A percentile compares a stretch with the other conserved stretches of the same genome.
phyloP scores from a whole-genome alignment of 2,329 filamentous ascomycete species.

The Pestalotiopsis sp. region DNA sequence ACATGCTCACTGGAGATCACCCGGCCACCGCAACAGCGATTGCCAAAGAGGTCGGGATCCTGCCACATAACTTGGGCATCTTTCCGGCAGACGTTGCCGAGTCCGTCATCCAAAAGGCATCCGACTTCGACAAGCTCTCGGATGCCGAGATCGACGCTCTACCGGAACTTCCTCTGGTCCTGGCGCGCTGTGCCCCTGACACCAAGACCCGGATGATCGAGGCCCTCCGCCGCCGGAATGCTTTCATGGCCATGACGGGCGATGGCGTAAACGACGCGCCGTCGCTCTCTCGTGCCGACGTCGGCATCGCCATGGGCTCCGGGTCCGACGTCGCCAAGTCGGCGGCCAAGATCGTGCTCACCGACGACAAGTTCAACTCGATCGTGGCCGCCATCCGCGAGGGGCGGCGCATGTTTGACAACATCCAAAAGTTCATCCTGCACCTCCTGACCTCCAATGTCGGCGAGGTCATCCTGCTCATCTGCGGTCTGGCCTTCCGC shows the following conservation, averaged over 20 bases:
- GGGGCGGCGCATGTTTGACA: conserved; percentile 83
- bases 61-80: conserved; percentile 63
- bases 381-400: conserved; percentile 84
- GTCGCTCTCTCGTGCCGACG: conserved; percentile 77
- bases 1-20: conserved; percentile 86
- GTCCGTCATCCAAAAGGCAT: conserved; percentile 73
- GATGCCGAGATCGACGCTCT: conserved; percentile 77
- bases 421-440: conserved; percentile 86
- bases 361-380: conserved; percentile 86
- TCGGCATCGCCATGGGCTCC: conserved; percentile 90
- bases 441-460: conserved; percentile 76
- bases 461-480: conserved; percentile 68
- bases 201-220: conserved; percentile 93
- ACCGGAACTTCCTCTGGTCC: conserved; percentile 76
- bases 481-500: conserved; percentile 71
- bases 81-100: conserved; percentile 66
- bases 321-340: conserved; percentile 87
- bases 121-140: conserved; percentile 76
- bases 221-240: conserved; percentile 75
- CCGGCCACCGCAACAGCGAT: conserved; percentile 79
- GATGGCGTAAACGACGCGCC: conserved; percentile 89
- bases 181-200: conserved; percentile 81
- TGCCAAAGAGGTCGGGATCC: conserved; percentile 77
- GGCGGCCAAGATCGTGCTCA: conserved; percentile 79
- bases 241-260: conserved; percentile 85